Evolutionary conservation across 2,329 filamentous ascomycete genomes (phyloP).

Genomic region (Ascochyta fabae): DNA sequence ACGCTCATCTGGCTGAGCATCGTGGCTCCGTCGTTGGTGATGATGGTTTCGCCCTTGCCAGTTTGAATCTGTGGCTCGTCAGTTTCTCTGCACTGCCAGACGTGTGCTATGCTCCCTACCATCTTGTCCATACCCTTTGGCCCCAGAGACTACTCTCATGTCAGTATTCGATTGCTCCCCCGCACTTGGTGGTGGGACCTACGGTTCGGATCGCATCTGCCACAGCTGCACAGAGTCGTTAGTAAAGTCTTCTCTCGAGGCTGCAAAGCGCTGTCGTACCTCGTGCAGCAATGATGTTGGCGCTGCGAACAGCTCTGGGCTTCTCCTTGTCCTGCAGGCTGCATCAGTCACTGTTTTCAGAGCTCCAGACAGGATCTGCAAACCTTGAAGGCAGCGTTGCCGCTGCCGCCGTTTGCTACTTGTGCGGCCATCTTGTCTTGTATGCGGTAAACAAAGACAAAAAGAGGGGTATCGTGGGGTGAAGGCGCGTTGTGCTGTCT

Average conservation of each 20-base stretch:
- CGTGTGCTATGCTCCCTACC: slow-evolving; percentile 52
- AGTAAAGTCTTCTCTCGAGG: slow-evolving; percentile 26
- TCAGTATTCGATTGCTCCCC: slow-evolving; percentile 34
- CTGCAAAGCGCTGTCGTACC: slow-evolving; percentile 60
- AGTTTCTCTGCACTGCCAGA: background rate
- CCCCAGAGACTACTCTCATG: slow-evolving; percentile 71
- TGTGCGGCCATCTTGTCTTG: slow-evolving; percentile 43
- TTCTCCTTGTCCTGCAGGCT: slow-evolving; percentile 82
- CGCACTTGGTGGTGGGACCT: slow-evolving; percentile 42
- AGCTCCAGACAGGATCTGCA: slow-evolving; percentile 11
- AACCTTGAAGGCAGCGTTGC: slow-evolving; percentile 73
- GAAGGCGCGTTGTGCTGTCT: slow-evolving; percentile 33
- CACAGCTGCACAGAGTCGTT: slow-evolving; percentile 68
- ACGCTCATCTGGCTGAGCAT: slow-evolving; percentile 99
- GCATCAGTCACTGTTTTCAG: slow-evolving; percentile 50
- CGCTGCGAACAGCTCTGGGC: slow-evolving; percentile 93
- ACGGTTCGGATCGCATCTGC: slow-evolving; percentile 94
- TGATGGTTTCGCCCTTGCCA: slow-evolving; percentile 95
- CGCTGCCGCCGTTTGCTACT: slow-evolving; percentile 49
- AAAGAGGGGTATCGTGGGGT: slow-evolving; percentile 32
- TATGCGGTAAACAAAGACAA: slow-evolving; percentile 19
- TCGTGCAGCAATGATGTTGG: slow-evolving; percentile 97
- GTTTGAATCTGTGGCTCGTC: slow-evolving; percentile 71
- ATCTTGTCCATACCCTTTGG: slow-evolving; percentile 99
- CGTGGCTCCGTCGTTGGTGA: slow-evolving; percentile 99